A percentile compares a stretch with the other conserved stretches of the same genome.
phyloP scores from a whole-genome alignment of 1,139 yeast genomes.

The Candida labiduridarum region DNA sequence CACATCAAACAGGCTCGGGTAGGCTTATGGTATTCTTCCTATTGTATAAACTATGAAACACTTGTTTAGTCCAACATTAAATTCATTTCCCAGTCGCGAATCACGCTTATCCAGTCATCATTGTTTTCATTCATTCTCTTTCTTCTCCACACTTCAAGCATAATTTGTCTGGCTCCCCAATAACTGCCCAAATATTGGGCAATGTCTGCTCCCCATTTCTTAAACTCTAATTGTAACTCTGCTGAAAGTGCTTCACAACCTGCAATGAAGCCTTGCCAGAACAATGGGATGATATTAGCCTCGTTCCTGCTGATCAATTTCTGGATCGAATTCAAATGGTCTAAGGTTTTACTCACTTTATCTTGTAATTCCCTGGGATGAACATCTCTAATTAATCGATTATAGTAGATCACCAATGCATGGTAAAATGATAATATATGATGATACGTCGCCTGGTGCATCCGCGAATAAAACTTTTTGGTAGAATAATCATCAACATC shows the following conservation, averaged over 20 bases:
- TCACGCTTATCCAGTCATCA: conserved; percentile 78
- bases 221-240: conserved; percentile 65
- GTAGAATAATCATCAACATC: conserved; percentile 20
- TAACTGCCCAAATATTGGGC: conserved; percentile 79
- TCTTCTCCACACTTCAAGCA: conserved; percentile 86
- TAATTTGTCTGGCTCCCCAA: conserved; percentile 83
- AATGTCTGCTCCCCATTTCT: conserved; percentile 79
- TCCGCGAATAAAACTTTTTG: conserved; percentile 48
- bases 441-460: conserved; percentile 78
- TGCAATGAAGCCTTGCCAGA: conserved; percentile 90
- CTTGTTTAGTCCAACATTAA: conserved; percentile 60
- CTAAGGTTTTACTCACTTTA: conserved; percentile 61
- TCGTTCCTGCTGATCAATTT: conserved; percentile 53
- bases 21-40: no score
- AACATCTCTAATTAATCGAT: conserved; percentile 61
- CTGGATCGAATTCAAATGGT: conserved; percentile 67
- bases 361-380: conserved; percentile 57
- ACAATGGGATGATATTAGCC: conserved; percentile 69
- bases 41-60: not conserved
- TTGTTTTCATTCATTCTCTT: conserved; percentile 58
- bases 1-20: not conserved
- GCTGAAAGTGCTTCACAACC: conserved; percentile 77
- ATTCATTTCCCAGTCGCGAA: conserved; percentile 84
- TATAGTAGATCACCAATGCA: conserved; percentile 74
- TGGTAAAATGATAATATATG: conserved; percentile 81